Base-by-base conservation (phyloP, 2,329 filamentous ascomycete genomes). In the Aspergillus costaricaensis region DNA sequence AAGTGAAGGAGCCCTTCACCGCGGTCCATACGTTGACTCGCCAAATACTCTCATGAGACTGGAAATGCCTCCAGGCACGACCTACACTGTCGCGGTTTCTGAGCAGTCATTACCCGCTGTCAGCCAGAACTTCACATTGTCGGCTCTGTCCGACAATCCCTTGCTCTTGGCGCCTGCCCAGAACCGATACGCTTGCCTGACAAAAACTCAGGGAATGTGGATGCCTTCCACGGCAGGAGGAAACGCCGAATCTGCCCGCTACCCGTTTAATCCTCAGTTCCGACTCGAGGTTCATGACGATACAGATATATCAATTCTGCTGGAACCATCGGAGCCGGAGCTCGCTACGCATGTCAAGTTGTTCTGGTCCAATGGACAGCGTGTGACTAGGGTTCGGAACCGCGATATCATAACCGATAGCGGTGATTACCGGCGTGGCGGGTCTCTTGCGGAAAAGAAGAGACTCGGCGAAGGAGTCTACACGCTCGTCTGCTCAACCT, bases 21-120 rank as follows among this genome's bases (percentile, higher is more conserved):
- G 89, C 38, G 90, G 90, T 0, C 91, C 91, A n/a, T 96, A 91
- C 64, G 92, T 98, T 36, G 94, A 97, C 76, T 96, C 93, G 2
- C 92, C 92, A 1, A 96, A 98, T 74, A 96, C 91, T 0, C 85
- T 99, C 7, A 86, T 96, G 48, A 88, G 90, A 60, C 83, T 96
- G 62, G 85, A 91, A 27, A 82, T 83, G 60, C 76, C 81, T n/a
- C 73, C 81, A 1, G 74, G 77, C 15, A 77, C 78, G 10, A 77
- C 77, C 0, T 86, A 86, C 67, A 88, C 86, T 0, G 79, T 91
- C 5, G 91, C 93, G 7, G 81, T 92, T 27, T 89, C 92, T 15
- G 90, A 96, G 68, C 88, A 96, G 69, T 88, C 89, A 39, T 83
- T 98, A 4, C 89, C 91, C 1, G 79, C 89, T 3, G 82, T 86